Conservation (phyloP, 441 rosid species). For the Rhodomyrtus psidioides region DNA sequence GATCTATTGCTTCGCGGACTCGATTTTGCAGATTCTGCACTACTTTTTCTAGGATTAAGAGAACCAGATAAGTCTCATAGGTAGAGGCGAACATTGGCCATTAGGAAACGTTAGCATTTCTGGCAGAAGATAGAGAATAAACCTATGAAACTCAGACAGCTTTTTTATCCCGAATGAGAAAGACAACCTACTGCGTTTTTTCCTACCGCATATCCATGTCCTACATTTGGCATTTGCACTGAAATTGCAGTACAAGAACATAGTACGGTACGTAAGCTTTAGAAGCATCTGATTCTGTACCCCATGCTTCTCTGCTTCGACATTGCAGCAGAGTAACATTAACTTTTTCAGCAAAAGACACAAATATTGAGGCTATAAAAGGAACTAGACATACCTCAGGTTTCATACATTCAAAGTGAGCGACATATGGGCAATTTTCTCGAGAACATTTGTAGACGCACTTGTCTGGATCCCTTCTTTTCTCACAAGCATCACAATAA, state of each 20-base stretch:
- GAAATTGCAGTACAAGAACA: neutral
- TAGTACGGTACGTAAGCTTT: neutral
- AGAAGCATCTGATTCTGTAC: neutral
- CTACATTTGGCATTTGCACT: neutral
- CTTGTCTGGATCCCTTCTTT: neutral
- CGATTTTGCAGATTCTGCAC: neutral
- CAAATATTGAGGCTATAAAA: neutral
- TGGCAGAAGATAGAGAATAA: neutral
- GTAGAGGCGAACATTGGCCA: neutral
- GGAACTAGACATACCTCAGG: neutral
- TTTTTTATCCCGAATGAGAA: neutral
- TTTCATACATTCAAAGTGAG: neutral
- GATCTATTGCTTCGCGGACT: neutral
- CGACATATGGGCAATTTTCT: neutral
- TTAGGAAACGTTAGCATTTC: neutral
- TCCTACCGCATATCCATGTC: neutral
- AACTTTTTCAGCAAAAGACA: neutral
- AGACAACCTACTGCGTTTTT: neutral
- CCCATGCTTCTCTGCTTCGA: neutral
- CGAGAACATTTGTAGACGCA: neutral
- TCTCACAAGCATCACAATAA: neutral
- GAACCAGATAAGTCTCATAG: neutral
- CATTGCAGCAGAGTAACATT: neutral
- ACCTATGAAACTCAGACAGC: neutral
- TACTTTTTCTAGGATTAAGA: neutral